Conservation (phyloP, 768 basidiomycete genomes). For the Nevesoporus exiguus region DNA sequence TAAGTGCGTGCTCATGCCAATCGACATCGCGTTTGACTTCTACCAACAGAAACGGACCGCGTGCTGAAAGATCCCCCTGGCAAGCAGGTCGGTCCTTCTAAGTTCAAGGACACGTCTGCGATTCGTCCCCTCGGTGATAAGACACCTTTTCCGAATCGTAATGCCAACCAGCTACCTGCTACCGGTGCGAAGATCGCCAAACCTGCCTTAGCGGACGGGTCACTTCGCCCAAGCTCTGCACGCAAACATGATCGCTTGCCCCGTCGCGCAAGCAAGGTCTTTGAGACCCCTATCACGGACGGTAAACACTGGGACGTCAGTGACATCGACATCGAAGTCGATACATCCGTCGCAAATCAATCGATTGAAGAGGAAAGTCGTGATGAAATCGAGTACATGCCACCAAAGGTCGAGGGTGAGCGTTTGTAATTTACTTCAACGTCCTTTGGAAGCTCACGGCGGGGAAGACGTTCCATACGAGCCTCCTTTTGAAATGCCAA, state of each 20-base stretch:
- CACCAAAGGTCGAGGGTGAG: slow-evolving; percentile 49
- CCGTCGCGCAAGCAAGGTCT: slow-evolving; percentile 44
- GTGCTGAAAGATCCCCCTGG: slow-evolving; percentile 18
- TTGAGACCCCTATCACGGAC: slow-evolving; percentile 63
- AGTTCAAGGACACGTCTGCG: slow-evolving; percentile 21
- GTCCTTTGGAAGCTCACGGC: slow-evolving; percentile 2
- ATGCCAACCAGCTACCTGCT: slow-evolving; percentile 32
- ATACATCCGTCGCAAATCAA: slow-evolving; percentile 20
- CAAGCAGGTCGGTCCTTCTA: slow-evolving; percentile 30
- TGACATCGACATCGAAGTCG: slow-evolving; percentile 44
- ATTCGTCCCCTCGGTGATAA: slow-evolving; percentile 65
- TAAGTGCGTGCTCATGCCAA: slow-evolving; percentile 9
- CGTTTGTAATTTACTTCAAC: neutral
- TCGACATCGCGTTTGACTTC: neutral
- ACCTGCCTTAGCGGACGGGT: slow-evolving; percentile 38
- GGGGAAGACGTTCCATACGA: slow-evolving; percentile 40
- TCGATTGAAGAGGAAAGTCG: slow-evolving; percentile 32
- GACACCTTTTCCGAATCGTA: slow-evolving; percentile 72
- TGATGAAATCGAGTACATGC: slow-evolving; percentile 55
- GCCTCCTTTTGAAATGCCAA: slow-evolving; percentile 47
- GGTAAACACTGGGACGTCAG: slow-evolving; percentile 78
- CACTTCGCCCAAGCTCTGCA: slow-evolving; percentile 62
- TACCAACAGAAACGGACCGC: slow-evolving; percentile 19
- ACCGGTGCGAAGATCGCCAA: slow-evolving; percentile 36
- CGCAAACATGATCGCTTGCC: slow-evolving; percentile 61